phyloP scores from a whole-genome alignment of 345 rosid species.

The Aquilaria yunnanensis region DNA sequence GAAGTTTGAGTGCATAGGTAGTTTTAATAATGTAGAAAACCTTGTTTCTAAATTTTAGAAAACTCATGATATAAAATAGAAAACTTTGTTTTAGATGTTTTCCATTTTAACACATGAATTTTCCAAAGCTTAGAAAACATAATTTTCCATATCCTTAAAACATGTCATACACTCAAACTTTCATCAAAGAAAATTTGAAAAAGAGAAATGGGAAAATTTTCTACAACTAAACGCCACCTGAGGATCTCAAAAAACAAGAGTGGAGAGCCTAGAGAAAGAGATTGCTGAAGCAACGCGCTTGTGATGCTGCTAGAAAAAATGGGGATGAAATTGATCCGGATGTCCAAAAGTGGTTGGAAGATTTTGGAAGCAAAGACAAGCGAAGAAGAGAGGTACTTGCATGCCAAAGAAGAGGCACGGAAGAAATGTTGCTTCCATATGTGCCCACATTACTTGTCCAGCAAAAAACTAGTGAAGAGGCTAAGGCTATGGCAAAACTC shows the following conservation, averaged over 20 bases:
- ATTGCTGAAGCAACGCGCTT: background rate
- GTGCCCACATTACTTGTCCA: constrained; percentile 1
- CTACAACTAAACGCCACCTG: too few relatives aligned
- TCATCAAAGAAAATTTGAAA: too few relatives aligned
- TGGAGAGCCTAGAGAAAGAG: background rate
- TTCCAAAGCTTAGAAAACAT: too few relatives aligned
- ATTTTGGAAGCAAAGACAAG: background rate
- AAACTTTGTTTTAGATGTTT: too few relatives aligned
- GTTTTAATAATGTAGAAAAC: too few relatives aligned
- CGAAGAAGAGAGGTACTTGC: background rate
- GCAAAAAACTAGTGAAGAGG: constrained; percentile 12
- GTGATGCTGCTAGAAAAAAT: background rate
- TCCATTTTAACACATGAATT: too few relatives aligned
- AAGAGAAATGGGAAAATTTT: too few relatives aligned
- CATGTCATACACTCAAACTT: too few relatives aligned
- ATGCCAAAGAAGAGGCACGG: background rate
- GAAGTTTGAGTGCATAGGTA: too few relatives aligned
- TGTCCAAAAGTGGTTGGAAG: constrained; percentile 4
- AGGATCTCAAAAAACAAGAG: background rate
- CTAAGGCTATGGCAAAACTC: background rate
- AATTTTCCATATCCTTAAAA: too few relatives aligned
- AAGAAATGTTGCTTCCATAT: background rate
- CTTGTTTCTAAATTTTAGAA: too few relatives aligned
- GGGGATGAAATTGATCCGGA: constrained; percentile 7
- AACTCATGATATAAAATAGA: too few relatives aligned